Evolutionary conservation across 805 yeast genomes (phyloP).

Genomic region (Yamadazyma phyllophila): DNA sequence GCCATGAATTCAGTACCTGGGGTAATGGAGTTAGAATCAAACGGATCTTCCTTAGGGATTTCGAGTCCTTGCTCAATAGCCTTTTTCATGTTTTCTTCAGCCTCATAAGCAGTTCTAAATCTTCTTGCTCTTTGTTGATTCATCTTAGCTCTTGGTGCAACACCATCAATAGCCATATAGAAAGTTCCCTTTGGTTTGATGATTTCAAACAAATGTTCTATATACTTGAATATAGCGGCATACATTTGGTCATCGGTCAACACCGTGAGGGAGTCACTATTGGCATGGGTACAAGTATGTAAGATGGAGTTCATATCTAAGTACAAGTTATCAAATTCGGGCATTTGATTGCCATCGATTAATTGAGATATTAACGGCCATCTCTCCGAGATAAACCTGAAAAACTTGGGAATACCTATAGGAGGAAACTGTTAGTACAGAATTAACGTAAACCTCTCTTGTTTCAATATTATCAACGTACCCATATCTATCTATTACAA

Average conservation of each 20-base stretch:
- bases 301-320: slow-evolving; percentile 97
- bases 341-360: slow-evolving; percentile 70
- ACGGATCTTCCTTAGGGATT: slow-evolving; percentile 79
- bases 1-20: slow-evolving; percentile 98
- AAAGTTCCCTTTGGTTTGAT: slow-evolving; percentile 84
- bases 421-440: neutral
- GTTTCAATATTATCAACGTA: slow-evolving; percentile 2
- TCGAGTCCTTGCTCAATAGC: slow-evolving; percentile 73
- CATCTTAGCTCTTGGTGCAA: slow-evolving; percentile 98
- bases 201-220: slow-evolving; percentile 86
- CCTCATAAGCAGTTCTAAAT: slow-evolving; percentile 90
- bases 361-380: slow-evolving; percentile 95
- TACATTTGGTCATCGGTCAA: slow-evolving; percentile 89
- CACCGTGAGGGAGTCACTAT: slow-evolving; percentile 59
- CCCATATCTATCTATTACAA: slow-evolving; percentile 5
- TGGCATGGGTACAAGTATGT: slow-evolving; percentile 89
- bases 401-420: slow-evolving; percentile 91
- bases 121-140: slow-evolving; percentile 96
- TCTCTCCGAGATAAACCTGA: slow-evolving; percentile 95
- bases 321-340: slow-evolving; percentile 92
- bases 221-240: slow-evolving; percentile 88
- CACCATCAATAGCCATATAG: slow-evolving; percentile 98
- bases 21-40: slow-evolving; percentile 89
- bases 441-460: neutral
- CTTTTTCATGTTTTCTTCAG: slow-evolving; percentile 72